Conservation (phyloP, 2,329 filamentous ascomycete genomes). For the Lizonia empirigonia region DNA sequence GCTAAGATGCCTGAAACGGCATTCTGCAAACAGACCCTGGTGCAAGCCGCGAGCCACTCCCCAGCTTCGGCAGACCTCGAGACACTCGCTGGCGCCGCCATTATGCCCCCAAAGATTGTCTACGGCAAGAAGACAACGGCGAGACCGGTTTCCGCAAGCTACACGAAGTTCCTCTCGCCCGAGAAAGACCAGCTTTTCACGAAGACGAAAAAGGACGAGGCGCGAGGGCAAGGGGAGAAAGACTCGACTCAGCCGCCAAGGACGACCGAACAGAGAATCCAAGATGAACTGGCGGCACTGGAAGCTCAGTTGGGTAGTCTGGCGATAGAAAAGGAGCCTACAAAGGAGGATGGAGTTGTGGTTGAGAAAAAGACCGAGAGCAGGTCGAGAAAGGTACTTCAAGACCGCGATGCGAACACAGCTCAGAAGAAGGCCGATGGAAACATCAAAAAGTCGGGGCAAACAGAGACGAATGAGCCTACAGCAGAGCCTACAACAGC, state of each 20-base stretch:
- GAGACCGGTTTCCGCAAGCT: slow-evolving; percentile 16
- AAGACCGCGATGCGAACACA: slow-evolving; percentile 20
- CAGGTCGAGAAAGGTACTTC: slow-evolving; percentile 13
- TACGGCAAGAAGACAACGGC: slow-evolving; percentile 27
- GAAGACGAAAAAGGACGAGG: slow-evolving; percentile 6
- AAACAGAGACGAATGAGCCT: neutral
- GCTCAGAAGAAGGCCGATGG: slow-evolving; percentile 1
- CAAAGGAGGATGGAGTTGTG: neutral
- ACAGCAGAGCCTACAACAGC: neutral
- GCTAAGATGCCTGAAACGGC: slow-evolving; percentile 14
- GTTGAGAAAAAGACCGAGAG: slow-evolving; percentile 1
- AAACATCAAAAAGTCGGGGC: neutral
- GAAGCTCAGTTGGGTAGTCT: slow-evolving; percentile 11
- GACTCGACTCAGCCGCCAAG: neutral
- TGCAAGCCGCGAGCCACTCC: slow-evolving; percentile 1
- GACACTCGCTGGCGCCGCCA: slow-evolving; percentile 10
- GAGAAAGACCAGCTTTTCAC: slow-evolving; percentile 27
- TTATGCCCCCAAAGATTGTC: slow-evolving; percentile 33
- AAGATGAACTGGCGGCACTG: slow-evolving; percentile 9
- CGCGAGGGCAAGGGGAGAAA: neutral
- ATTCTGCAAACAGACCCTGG: slow-evolving; percentile 18
- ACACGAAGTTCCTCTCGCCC: slow-evolving; percentile 35
- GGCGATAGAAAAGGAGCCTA: neutral
- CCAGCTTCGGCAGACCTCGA: neutral
- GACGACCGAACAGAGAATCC: slow-evolving; percentile 4